Base-by-base conservation (phyloP, 352 stramenopile species). In the Pythium rhizo-oryzae region DNA sequence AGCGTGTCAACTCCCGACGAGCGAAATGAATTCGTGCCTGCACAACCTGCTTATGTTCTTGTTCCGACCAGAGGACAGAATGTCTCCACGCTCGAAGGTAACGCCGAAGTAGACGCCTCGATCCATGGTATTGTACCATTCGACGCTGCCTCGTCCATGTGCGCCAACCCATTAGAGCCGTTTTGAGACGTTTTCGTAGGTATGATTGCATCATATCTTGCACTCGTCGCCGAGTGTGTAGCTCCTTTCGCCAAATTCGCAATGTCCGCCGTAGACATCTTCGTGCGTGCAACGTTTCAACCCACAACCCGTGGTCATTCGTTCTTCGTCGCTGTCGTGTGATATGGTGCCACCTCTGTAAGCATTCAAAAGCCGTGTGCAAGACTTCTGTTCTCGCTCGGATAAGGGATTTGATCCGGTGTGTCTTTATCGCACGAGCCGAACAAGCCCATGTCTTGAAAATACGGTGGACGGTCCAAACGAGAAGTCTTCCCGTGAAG, bases 341-440 rank as follows among this genome's bases (percentile, higher is more conserved):
- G 49, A 77, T 73, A 4, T 79, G 37, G 1, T 65, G 44, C 81
- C 83, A 91, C 25, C 61, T 18, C 58, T 84, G 70, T 43, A 91
- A 64, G 53, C 81, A 90, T 24, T 67, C 46, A 21, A 81, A 82
- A 1, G 74, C 71, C 1, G 30, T 71, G 19, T 89, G 70, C 1
- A 90, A 50, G 23, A 67, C 58, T 6, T 74, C 35, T 16, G 70
- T 66, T 2, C 78, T 72, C 21, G 62, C 55, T 21, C 68, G 69
- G 0, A 77, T 78, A 16, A 87, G 44, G 30, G 60, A 41, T 2
- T 73, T 58, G 11, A 79, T 64, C 6, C 65, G 50, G n/a, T 76
- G 39, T 3, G 47, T 44, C 19, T 47, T 67, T 19, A 50, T 69
- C 4, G 41, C 51, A 4, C 50, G 53, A 3, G 70, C 55, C 25